Conservation (phyloP, 768 basidiomycete species). For the Asterophora lycoperdoides region DNA sequence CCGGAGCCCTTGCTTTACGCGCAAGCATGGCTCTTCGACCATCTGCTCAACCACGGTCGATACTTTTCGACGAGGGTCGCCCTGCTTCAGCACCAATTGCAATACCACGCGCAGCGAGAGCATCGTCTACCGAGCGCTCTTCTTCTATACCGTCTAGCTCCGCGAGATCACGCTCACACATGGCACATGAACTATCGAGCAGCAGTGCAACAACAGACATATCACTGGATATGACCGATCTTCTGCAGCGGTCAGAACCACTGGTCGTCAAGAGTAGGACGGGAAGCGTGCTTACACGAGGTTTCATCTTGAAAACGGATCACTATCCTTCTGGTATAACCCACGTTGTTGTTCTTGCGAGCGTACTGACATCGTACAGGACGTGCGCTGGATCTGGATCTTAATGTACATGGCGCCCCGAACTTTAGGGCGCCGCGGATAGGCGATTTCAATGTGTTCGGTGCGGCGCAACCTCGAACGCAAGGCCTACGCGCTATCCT, state of each 20-base stretch:
- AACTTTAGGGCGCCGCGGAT: conserved; percentile 86
- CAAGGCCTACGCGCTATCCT: conserved; percentile 89
- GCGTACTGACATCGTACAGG: conserved; percentile 37
- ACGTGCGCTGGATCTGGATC: conserved; percentile 84
- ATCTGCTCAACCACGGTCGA: conserved; percentile 3
- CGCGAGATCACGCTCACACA: conserved; percentile 6
- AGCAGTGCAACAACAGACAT: conserved; percentile 13
- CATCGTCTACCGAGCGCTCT: conserved; percentile 12
- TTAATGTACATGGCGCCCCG: conserved; percentile 91
- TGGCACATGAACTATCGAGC: conserved; percentile 10
- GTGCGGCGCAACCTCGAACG: conserved; percentile 91
- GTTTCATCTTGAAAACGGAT: conserved; percentile 95
- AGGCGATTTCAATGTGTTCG: conserved; percentile 85
- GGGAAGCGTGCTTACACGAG: conserved; percentile 80
- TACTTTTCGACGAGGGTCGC: conserved; percentile 10
- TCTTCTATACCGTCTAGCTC: conserved; percentile 11
- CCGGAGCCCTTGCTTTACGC: not conserved
- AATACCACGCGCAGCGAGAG: conserved; percentile 14
- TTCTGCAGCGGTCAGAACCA: conserved; percentile 60
- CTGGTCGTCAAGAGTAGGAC: conserved; percentile 78
- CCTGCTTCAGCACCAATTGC: conserved; percentile 15
- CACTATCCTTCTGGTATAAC: conserved; percentile 69
- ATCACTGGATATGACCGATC: conserved; percentile 57
- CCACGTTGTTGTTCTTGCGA: not conserved
- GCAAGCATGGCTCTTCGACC: conserved; percentile 15